Evolutionary conservation across 495 filamentous ascomycete genomes (phyloP), one percentile per base, ranked within the genome.

Genomic region (Friedmanniomyces simplex): DNA sequence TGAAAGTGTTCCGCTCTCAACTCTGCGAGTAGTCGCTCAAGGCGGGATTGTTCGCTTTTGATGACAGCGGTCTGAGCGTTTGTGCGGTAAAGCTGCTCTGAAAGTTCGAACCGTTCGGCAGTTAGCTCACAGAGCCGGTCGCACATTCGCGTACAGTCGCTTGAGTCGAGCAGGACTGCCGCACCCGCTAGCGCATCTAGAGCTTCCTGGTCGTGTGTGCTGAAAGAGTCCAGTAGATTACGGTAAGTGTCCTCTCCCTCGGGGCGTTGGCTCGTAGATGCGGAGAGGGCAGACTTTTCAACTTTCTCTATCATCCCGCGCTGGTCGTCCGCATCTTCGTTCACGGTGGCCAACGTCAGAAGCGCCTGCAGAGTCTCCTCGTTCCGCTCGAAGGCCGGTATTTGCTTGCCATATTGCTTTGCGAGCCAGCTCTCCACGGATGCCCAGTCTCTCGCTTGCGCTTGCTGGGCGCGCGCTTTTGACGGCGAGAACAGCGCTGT

Each of bases 281-380:
- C 39, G 39, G 39, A 43, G 2, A 84, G 68, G 1, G 79, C 74
- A n/a, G 72, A 68, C 39, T 75, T 72, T 42, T 94, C 82, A 12
- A 91, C 77, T 16, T 75, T 75, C 4, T 74, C 72, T 18, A 77
- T 50, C 4, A 87, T 67, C 3, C 73, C 67, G 13, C 78, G 75
- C 62, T 89, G 83, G 58, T 95, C 89, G 61, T 95, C 88, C 18
- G 88, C 89, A 10, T 80, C 68, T 64, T 95, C 89, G 72, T 93
- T 95, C 39, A 82, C 77, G 11, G 82, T 74, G 22, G 87, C 84
- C 11, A 96, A 76, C 16, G 85, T 80, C 10, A 94, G 77, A 4
- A 96, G 74, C 4, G 80, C 83, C 52, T 81, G 83, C 24, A 96
- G 76, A 1, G 90, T 95, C 55, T 89, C 86, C 46, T 82, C 77